phyloP scores from a whole-genome alignment of 75 land plant genomes.

The Pseudotsuga menziesii region DNA sequence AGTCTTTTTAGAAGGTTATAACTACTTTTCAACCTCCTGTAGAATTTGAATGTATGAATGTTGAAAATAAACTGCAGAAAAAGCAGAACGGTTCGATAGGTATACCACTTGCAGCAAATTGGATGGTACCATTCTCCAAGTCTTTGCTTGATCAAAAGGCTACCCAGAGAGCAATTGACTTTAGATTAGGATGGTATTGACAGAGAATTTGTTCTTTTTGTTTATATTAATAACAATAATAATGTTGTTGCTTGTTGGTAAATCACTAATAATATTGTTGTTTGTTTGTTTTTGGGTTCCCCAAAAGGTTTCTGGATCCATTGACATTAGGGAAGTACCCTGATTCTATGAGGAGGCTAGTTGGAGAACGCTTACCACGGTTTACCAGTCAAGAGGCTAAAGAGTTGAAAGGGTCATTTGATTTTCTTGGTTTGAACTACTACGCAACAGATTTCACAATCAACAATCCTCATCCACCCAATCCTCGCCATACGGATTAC shows the following conservation, averaged over 20 bases:
- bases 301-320: constrained; percentile 44
- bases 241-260: too few relatives aligned
- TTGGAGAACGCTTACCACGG: constrained; percentile 31
- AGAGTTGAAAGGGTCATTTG: constrained; percentile 38
- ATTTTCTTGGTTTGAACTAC: constrained; percentile 61
- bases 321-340: constrained; percentile 49
- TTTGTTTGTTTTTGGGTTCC: background rate
- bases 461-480: background rate
- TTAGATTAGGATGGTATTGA: constrained; percentile 27
- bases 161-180: constrained; percentile 25
- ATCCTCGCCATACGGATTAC: background rate
- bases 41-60: too few relatives aligned
- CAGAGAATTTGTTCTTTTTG: too few relatives aligned
- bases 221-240: too few relatives aligned
- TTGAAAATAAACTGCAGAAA: constrained; percentile 16
- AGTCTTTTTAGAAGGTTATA: too few relatives aligned
- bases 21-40: too few relatives aligned
- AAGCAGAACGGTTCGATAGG: constrained; percentile 29
- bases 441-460: constrained; percentile 30
- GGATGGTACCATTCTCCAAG: constrained; percentile 28
- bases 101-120: constrained; percentile 20
- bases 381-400: constrained; percentile 31
- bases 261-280: too few relatives aligned
- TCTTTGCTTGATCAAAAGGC: constrained; percentile 20
- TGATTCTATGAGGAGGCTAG: constrained; percentile 24